Evolutionary conservation across 2,329 filamentous ascomycete species (phyloP).

Genomic region (Tolypocladium tropicale): DNA sequence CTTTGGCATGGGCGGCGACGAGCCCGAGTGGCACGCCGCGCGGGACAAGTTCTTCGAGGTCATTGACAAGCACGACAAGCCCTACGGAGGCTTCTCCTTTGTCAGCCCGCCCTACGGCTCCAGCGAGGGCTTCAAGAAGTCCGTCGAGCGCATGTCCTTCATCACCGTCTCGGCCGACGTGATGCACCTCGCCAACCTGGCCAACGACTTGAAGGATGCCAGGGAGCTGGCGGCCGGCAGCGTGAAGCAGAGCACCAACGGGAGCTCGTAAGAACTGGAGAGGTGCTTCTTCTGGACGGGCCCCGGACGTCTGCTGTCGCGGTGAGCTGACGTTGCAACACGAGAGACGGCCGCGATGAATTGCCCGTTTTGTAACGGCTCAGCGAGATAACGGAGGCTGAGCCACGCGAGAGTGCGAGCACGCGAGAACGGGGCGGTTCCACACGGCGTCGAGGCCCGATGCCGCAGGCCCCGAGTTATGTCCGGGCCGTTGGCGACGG

Average conservation of each 20-base stretch:
- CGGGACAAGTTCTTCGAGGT: conserved; percentile 25
- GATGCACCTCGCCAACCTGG: conserved; percentile 11
- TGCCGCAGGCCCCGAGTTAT: not conserved
- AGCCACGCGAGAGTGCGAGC: no score
- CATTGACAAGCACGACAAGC: conserved; percentile 36
- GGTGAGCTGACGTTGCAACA: no score
- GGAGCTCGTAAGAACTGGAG: not conserved
- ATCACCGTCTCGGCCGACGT: conserved; percentile 13
- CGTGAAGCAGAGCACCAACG: not conserved
- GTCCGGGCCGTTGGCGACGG: not conserved
- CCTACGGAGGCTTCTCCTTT: conserved; percentile 23
- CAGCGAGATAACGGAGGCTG: no score
- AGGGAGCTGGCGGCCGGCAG: conserved; percentile 4
- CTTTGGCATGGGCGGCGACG: conserved; percentile 19
- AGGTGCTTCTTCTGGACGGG: no score
- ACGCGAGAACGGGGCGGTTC: not conserved
- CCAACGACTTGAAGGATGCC: conserved; percentile 8
- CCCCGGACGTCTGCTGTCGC: no score
- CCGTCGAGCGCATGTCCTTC: conserved; percentile 14
- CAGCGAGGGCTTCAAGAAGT: conserved; percentile 13
- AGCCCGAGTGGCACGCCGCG: conserved; percentile 31
- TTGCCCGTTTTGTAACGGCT: no score
- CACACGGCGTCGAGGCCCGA: not conserved
- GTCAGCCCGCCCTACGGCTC: conserved; percentile 12
- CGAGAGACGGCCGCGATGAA: no score